Evolutionary conservation across 176 grass and related monocot genomes (phyloP).

Genomic region (Chloris gayana): DNA sequence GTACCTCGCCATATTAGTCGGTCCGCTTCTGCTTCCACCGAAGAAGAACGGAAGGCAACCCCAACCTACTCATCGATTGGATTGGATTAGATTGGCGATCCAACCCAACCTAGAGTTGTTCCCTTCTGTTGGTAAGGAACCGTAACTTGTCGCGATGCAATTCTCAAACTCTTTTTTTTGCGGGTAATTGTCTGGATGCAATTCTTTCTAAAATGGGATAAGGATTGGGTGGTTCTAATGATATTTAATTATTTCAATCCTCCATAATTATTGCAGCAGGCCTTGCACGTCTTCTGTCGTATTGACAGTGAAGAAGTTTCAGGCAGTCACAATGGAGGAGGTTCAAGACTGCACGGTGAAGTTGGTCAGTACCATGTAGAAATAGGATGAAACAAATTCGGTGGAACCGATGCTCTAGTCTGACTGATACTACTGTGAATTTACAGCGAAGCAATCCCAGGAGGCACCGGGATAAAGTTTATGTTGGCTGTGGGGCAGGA

Average conservation of each 20-base stretch:
- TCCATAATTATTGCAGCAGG: neutral
- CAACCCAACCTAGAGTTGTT: neutral
- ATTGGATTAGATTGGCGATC: neutral
- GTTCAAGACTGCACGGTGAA: constrained; percentile 60
- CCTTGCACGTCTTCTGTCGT: neutral
- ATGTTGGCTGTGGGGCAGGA: constrained; percentile 86
- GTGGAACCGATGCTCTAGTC: constrained; percentile 15
- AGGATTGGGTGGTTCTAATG: neutral
- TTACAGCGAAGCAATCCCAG: constrained; percentile 67
- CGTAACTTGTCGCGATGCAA: neutral
- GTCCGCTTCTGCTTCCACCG: neutral
- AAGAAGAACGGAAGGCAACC: neutral
- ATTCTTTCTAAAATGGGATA: neutral
- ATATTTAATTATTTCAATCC: neutral
- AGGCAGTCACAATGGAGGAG: constrained; percentile 39
- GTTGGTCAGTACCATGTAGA: constrained; percentile 48
- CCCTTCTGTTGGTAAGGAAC: neutral
- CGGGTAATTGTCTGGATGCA: too few species aligned
- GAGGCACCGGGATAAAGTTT: constrained; percentile 63
- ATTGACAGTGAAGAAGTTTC: neutral
- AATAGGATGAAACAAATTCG: neutral
- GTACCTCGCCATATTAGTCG: too few species aligned
- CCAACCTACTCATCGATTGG: neutral
- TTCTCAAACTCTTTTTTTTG: neutral
- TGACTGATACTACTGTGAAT: constrained; percentile 6